A percentile compares a stretch with the other conserved stretches of the same genome.
Conservation (phyloP, 768 basidiomycete species). For the Chalciporus pseudorubinellus region DNA sequence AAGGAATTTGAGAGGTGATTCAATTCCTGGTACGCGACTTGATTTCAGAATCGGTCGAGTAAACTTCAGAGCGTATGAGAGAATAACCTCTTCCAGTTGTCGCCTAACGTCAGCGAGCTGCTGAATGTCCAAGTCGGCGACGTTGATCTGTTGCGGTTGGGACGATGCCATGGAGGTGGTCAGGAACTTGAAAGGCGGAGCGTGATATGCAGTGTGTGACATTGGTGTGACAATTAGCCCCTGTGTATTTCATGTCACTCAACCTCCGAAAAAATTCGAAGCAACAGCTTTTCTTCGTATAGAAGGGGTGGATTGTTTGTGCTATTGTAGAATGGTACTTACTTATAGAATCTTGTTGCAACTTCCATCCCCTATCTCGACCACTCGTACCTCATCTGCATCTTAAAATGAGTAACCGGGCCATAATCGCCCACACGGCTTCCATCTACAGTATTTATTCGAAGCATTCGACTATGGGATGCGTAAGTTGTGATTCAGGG, state of each 20-base stretch:
- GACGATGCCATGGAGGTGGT: slow-evolving; percentile 32
- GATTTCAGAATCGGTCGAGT: slow-evolving; percentile 1
- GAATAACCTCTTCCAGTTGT: slow-evolving; percentile 84
- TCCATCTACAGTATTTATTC: too few species aligned
- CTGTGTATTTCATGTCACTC: not conserved
- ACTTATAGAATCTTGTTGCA: too few species aligned
- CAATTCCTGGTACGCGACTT: slow-evolving; percentile 62
- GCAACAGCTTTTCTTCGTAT: too few species aligned
- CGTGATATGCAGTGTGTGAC: slow-evolving; percentile 12
- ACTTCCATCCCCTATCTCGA: too few species aligned
- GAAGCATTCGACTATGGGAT: too few species aligned
- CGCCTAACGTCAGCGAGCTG: slow-evolving; percentile 88
- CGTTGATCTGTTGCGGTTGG: slow-evolving; percentile 69
- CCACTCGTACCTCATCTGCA: too few species aligned
- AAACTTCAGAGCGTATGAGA: not conserved
- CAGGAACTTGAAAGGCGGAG: not conserved
- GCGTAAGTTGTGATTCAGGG: too few species aligned
- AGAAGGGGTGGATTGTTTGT: too few species aligned
- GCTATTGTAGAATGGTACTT: too few species aligned
- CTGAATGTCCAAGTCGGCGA: slow-evolving; percentile 78
- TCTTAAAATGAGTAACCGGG: too few species aligned
- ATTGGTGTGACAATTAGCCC: slow-evolving; percentile 9
- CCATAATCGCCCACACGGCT: too few species aligned
- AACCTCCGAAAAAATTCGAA: too few species aligned
- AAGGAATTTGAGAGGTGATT: slow-evolving; percentile 90